Base-by-base conservation (phyloP, 768 basidiomycete genomes). In the Tylopilus vinaceipallidus region DNA sequence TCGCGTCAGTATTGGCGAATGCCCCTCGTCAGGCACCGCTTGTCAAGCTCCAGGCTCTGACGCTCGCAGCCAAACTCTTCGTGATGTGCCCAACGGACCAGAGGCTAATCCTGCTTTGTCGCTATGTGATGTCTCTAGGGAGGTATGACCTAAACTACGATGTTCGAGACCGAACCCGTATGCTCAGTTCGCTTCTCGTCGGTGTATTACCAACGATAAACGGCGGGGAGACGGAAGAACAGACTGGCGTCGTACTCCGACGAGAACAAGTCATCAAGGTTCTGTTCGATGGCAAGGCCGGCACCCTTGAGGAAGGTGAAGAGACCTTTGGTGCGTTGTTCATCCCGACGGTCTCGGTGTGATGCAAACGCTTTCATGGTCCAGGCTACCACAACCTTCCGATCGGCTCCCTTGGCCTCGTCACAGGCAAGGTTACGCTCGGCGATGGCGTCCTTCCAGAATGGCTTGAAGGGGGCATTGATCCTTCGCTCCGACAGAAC, bases 91-190 rank as follows among this genome's bases (percentile, higher is more conserved):
- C 84, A n/a, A 64, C 71, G 16, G 73, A 82, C 58, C 60, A 62
- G 46, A 73, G 72, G 17, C 54, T 91, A 0, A 66, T 63, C 2
- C 75, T 84, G 8, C 73, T 94, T 37, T 75, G 74, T 50, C 77
- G 75, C 40, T 90, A 98, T 62, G 80, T 93, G 17, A 81, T 97
- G 50, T 79, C 81, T 2, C 78, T 97, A 17, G 95, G 93, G 2
- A 78, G 88, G 48, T 98, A 95, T 68, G 97, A 99, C 68, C 59
- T 71, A 17, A 83, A 88, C 60, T 95, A 91, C 67, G 92, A 97
- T 60, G 86, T 98, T 29, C 79, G 97, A 27, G 97, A 98, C 65
- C 84, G 95, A 22, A 85, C 83, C 5, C 80, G 95, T 43, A 86
- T 93, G 79, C 66, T 97, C 23, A 70, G 75, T 16, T 79, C 85